Evolutionary conservation across 2,329 filamentous ascomycete species (phyloP).

Genomic region (Diaporthe velutina): DNA sequence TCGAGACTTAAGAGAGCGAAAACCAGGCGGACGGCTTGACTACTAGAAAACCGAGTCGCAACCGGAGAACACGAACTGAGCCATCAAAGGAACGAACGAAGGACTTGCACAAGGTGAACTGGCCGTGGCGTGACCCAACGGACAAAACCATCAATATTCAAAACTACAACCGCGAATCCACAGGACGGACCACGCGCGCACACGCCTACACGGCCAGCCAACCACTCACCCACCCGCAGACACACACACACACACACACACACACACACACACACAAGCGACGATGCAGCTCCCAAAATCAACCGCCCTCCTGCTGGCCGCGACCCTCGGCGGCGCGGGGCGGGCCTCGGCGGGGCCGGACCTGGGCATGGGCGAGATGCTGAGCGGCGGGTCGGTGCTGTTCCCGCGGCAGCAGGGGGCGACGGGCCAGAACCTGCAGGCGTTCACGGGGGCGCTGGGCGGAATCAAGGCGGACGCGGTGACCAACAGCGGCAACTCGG

Average conservation of each 20-base stretch:
- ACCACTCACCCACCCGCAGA: too few relatives aligned
- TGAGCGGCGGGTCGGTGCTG: conserved; percentile 50
- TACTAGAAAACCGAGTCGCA: not conserved
- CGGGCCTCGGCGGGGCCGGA: conserved; percentile 40
- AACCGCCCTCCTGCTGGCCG: conserved; percentile 24
- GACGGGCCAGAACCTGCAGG: conserved; percentile 53
- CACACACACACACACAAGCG: not conserved
- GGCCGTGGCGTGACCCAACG: not conserved
- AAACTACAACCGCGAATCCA: not conserved
- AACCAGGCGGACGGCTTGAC: not conserved
- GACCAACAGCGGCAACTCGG: conserved; percentile 53
- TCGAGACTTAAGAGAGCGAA: not conserved
- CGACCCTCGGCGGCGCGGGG: not conserved
- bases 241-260: not conserved
- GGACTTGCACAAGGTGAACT: too few relatives aligned
- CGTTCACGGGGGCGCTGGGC: conserved; percentile 56
- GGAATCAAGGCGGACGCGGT: conserved; percentile 54
- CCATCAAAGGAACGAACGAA: not conserved
- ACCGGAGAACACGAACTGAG: not conserved
- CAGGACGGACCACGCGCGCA: too few relatives aligned
- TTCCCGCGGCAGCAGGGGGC: conserved; percentile 48
- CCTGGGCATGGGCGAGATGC: conserved; percentile 49
- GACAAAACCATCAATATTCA: not conserved
- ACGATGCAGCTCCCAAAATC: conserved; percentile 21
- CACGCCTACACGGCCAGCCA: too few relatives aligned